phyloP scores from a whole-genome alignment of 768 basidiomycete species.

The Pulveroboletus sp. region DNA sequence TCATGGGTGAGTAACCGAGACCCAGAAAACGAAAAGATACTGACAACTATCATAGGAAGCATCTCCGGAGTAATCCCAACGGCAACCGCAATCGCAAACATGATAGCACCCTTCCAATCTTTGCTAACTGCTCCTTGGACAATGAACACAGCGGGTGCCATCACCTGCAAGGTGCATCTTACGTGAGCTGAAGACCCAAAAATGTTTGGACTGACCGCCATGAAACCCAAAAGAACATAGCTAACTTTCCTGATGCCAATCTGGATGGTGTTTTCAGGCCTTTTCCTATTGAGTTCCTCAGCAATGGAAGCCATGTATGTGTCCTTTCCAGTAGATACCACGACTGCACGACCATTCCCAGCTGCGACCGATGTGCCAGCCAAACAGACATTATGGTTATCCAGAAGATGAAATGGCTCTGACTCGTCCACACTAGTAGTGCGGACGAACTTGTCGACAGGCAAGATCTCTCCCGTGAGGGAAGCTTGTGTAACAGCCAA shows the following conservation, averaged over 20 bases:
- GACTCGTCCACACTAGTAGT: conserved; percentile 11
- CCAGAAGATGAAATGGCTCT: conserved; percentile 27
- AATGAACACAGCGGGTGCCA: conserved; percentile 30
- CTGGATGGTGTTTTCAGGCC: conserved; percentile 35
- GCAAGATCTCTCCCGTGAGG: conserved; percentile 35
- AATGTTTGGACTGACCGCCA: conserved; percentile 20
- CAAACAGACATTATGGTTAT: conserved; percentile 33
- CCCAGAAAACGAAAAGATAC: neutral
- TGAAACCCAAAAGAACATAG: conserved; percentile 31
- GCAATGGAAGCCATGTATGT: conserved; percentile 37
- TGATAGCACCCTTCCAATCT: conserved; percentile 29
- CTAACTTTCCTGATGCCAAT: conserved; percentile 33
- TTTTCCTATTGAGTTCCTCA: conserved; percentile 29
- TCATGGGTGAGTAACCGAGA: conserved; percentile 22
- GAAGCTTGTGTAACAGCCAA: conserved; percentile 35
- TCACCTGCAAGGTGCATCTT: conserved; percentile 16
- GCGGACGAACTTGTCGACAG: conserved; percentile 30
- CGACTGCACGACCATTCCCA: conserved; percentile 30
- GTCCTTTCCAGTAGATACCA: conserved; percentile 31
- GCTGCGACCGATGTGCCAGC: conserved; percentile 34
- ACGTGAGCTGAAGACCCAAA: neutral
- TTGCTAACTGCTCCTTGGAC: conserved; percentile 32
- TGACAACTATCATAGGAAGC: conserved; percentile 34
- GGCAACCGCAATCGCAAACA: conserved; percentile 31
- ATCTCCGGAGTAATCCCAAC: conserved; percentile 33